Base-by-base conservation (phyloP, 768 basidiomycete species). In the Psilocybe azurescens region DNA sequence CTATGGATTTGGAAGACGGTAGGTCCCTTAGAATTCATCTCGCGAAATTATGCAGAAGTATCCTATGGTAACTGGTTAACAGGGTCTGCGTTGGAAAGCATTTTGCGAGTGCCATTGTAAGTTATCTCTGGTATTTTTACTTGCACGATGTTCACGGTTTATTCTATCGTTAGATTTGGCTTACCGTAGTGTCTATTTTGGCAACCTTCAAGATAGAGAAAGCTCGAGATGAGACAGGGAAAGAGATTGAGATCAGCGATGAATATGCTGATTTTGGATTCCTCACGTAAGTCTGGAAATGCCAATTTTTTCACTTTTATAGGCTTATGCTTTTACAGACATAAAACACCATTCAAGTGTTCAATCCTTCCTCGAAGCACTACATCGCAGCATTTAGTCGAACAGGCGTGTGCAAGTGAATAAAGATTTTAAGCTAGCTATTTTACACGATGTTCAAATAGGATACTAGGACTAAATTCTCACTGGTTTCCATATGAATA, bases 1-100 rank as follows among this genome's bases (percentile, higher is more conserved):
- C 1, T 79, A 74, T 55, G 79, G 78, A 5, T 79, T 78, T 60
- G 78, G 78, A 3, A 69, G 85, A 47, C 68, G 75, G 75, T 73
- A 28, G 11, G 63, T 59, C 67, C n/a, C 16, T 32, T 11, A 16
- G 14, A n/a, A 16, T 16, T 24, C 14, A 29, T 53, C 39, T 39
- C 24, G 24, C 24, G 24, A 24, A 24, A 24, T 24, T 24, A 24
- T 24, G 24, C 24, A 24, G 24, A 24, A 24, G 24, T 24, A 24
- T 24, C 24, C 24, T 24, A 24, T 53, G 30, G 33, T 50, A 36
- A 33, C 8, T 36, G 6, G 6, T 55, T 85, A 24, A 24, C 62
- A 59, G 56, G 28, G 51, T 60, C 9, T 65, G 52, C 33, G 56
- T 56, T 28, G 59, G 54, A 24, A 65, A 69, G 13, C 67, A 73